Conservation (phyloP, 2,329 filamentous ascomycete genomes). For the Byssochlamys sp. region DNA sequence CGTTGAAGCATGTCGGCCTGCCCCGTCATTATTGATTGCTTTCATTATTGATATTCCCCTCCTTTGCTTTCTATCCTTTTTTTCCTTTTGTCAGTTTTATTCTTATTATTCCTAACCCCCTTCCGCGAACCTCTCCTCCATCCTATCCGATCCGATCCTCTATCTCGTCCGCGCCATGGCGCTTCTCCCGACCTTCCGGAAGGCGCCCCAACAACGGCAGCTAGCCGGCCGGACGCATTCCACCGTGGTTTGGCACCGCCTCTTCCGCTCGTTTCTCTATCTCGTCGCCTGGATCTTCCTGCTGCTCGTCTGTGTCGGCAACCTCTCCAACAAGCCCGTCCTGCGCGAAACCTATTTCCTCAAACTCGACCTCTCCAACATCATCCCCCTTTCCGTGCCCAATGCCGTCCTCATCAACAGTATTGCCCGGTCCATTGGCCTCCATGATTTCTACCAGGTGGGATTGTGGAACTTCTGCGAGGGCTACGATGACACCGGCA, state of each 20-base stretch:
- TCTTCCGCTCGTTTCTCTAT: slow-evolving; percentile 60
- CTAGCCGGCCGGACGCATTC: slow-evolving; percentile 19
- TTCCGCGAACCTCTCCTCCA: background rate
- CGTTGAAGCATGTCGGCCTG: background rate
- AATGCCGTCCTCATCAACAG: slow-evolving; percentile 72
- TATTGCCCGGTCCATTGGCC: slow-evolving; percentile 72
- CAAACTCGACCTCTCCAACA: slow-evolving; percentile 69
- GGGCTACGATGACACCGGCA: slow-evolving; percentile 60
- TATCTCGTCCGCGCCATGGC: slow-evolving; percentile 11
- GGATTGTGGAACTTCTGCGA: slow-evolving; percentile 90
- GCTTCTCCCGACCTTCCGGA: slow-evolving; percentile 19
- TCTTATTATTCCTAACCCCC: background rate
- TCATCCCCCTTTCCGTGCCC: slow-evolving; percentile 64
- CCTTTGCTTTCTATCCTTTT: background rate
- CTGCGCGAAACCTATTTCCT: slow-evolving; percentile 71
- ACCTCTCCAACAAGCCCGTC: slow-evolving; percentile 52
- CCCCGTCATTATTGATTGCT: background rate
- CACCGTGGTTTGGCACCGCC: slow-evolving; percentile 47
- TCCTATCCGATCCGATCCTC: background rate
- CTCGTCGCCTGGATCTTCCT: slow-evolving; percentile 67
- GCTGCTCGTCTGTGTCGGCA: slow-evolving; percentile 70
- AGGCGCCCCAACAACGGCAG: slow-evolving; percentile 14
- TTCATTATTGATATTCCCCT: background rate
- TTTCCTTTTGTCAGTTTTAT: background rate
- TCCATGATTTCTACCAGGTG: slow-evolving; percentile 90